Evolutionary conservation across 176 grass and related monocot genomes (phyloP), one percentile per base, ranked within the genome.

Genomic region (Bothriochloa decipiens): DNA sequence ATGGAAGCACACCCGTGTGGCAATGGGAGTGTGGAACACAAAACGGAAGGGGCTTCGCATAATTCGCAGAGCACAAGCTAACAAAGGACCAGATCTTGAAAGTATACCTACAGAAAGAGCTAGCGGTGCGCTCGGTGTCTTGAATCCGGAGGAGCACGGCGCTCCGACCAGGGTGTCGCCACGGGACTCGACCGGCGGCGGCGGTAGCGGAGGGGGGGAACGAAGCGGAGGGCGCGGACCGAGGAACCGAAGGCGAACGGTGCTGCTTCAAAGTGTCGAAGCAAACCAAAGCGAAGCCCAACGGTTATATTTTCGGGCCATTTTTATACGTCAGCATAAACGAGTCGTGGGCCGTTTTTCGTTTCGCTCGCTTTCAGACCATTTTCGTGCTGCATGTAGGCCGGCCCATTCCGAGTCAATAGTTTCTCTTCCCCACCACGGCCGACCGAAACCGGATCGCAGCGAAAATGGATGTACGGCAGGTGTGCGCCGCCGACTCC

Each of bases 231-330:
- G 20, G 13, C 36, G 29, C n/a, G 17, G 22, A 8, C 14, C 28
- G n/a, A n/a, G n/a, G n/a, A n/a, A n/a, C n/a, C n/a, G n/a, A n/a
- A 18, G 20, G 63, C 4, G 47, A 8, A 22, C 53, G 53, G 53
- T 57, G 23, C 23, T n/a, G 57, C 67, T 90, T 86, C 74, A 86
- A 89, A 89, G 37, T 11, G 17, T 41, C 10, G 15, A 22, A 45
- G 32, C 4, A 20, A 13, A 28, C 0, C 12, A 49, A 50, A 68
- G 63, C 6, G 29, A 74, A 78, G 79, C 74, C 84, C 88, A 90
- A 86, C 83, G 88, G 88, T 65, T 72, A 86, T 58, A 85, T 89
- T 85, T 79, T 17, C 0, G 61, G 43, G 68, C 58, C 82, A 5
- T 74, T 37, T 17, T 68, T 84, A 89, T 69, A 85, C 27, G 22